These are phyloP conservation scores for Isoetes taiwanensis DNA, from an alignment of 75 land plant species.

Conservation along the genomic window DNA sequence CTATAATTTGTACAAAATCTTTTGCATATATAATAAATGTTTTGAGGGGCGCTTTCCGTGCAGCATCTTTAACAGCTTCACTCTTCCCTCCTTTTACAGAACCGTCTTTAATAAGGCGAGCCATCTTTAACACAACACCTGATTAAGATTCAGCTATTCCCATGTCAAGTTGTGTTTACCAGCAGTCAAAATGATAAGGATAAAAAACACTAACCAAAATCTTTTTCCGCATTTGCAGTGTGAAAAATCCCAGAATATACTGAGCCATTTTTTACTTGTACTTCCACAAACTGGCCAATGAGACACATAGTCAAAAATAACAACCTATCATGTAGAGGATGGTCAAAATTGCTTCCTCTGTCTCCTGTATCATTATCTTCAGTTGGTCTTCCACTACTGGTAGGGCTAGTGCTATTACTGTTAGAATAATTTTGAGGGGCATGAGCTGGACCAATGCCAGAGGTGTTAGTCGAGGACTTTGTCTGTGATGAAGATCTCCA, in stretches of 20 bases:
- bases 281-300: conserved; percentile 78
- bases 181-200: background rate
- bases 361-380: conserved; percentile 10
- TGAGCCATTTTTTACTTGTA: conserved; percentile 75
- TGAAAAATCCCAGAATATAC: conserved; percentile 75
- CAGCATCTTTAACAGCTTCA: conserved; percentile 26
- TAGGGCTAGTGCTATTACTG: background rate
- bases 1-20: conserved; percentile 84
- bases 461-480: conserved; percentile 23
- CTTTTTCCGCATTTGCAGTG: conserved; percentile 47
- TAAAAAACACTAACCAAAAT: conserved; percentile 17
- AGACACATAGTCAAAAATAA: conserved; percentile 51
- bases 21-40: conserved; percentile 56
- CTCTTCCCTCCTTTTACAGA: conserved; percentile 27
- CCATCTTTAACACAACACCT: conserved; percentile 80
- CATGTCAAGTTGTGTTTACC: background rate
- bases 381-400: background rate
- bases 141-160: background rate
- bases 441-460: conserved; percentile 18
- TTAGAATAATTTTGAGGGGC: conserved; percentile 8
- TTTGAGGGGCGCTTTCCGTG: conserved; percentile 39
- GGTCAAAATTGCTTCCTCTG: conserved; percentile 21
- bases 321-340: conserved; percentile 44
- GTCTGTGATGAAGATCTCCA: conserved; percentile 1
- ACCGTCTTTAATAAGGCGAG: conserved; percentile 53